A percentile compares a stretch with the other conserved stretches of the same genome.
These are phyloP conservation scores for Nepenthes gracilis DNA, from an alignment of 148 eudicot species.

Conservation along the genomic window DNA sequence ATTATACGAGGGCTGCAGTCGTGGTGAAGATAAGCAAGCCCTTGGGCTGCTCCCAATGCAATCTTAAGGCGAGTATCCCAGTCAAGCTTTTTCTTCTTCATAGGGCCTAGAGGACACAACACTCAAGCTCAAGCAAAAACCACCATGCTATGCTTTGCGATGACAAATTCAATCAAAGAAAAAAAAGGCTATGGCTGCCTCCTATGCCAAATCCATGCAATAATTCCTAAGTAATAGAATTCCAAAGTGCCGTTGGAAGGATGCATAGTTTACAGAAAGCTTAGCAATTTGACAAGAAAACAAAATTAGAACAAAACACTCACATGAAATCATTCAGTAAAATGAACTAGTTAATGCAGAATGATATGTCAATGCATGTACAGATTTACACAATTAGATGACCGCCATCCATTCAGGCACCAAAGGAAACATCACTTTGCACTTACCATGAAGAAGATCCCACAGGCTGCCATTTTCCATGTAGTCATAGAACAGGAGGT, in stretches of 20 bases:
- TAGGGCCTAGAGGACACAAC: slow-evolving; percentile 27
- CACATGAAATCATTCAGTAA: too few relatives aligned
- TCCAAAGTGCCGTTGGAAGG: too few relatives aligned
- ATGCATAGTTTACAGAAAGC: too few relatives aligned
- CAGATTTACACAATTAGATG: too few relatives aligned
- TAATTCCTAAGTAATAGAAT: too few relatives aligned
- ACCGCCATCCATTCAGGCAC: too few relatives aligned
- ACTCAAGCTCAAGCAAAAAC: background rate
- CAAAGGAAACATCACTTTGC: background rate
- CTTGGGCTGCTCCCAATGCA: slow-evolving; percentile 90
- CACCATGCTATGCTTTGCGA: background rate
- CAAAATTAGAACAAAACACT: too few relatives aligned
- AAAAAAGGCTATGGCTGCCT: background rate
- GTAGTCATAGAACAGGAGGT: slow-evolving; percentile 95
- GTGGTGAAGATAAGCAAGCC: slow-evolving; percentile 97
- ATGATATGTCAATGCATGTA: too few relatives aligned
- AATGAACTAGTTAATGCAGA: too few relatives aligned
- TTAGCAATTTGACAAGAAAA: too few relatives aligned
- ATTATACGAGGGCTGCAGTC: slow-evolving; percentile 94
- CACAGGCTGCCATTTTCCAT: slow-evolving; percentile 99
- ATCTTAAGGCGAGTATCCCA: slow-evolving; percentile 85
- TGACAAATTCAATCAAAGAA: background rate
- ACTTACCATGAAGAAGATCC: slow-evolving; percentile 94
- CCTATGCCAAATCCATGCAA: background rate
- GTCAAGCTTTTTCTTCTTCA: slow-evolving; percentile 81